Evolutionary conservation across 192 early-diverging fungal species (phyloP).

Genomic region (Spinellus fusiger): DNA sequence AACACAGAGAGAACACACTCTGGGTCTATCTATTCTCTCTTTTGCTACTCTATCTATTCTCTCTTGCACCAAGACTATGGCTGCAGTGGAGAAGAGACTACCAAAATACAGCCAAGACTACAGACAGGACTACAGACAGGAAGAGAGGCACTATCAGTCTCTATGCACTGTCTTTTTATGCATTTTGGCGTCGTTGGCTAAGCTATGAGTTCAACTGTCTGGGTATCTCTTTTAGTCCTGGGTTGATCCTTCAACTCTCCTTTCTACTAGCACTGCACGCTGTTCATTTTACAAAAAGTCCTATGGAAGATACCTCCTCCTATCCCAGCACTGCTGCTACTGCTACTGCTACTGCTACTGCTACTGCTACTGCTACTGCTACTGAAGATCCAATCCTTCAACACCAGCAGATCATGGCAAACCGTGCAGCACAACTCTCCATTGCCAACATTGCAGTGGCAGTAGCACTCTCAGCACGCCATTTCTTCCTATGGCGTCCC

Average conservation of each 20-base stretch:
- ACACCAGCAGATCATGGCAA: background rate
- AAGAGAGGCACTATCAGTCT: too few relatives aligned
- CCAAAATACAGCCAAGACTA: too few relatives aligned
- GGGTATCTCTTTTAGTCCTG: background rate
- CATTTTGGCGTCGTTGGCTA: background rate
- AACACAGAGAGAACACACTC: too few relatives aligned
- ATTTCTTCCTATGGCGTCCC: background rate
- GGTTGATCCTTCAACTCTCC: background rate
- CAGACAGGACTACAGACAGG: too few relatives aligned
- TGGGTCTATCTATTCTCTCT: too few relatives aligned
- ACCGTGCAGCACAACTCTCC: slow-evolving; percentile 12
- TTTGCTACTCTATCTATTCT: too few relatives aligned
- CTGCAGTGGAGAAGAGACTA: too few relatives aligned
- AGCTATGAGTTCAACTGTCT: background rate
- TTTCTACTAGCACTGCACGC: background rate
- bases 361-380: background rate
- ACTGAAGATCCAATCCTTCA: background rate
- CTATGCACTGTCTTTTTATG: too few relatives aligned
- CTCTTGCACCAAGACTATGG: too few relatives aligned
- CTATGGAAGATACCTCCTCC: too few relatives aligned
- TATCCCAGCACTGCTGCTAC: too few relatives aligned
- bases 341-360: background rate
- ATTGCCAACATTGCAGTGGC: slow-evolving; percentile 7
- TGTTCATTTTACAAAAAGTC: background rate
- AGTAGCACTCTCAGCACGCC: slow-evolving; percentile 10